Base-by-base conservation (phyloP, 1,284 basidiomycete species). In the Pterula multifida region DNA sequence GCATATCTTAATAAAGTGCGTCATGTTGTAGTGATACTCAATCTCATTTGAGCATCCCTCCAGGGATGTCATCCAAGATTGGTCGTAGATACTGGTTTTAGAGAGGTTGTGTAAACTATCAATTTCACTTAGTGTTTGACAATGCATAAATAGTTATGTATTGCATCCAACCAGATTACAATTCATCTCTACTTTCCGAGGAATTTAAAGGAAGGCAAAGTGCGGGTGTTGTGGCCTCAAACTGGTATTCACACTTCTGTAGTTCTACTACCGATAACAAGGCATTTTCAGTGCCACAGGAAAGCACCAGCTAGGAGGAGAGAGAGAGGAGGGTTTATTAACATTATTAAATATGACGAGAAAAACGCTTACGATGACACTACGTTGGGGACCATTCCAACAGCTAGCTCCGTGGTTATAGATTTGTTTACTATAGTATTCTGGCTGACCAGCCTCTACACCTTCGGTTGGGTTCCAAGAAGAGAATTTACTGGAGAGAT, bases 221-320 rank as follows among this genome's bases (percentile, higher is more conserved):
- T 0, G 94, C 94, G 3, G 95, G 96, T 0, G 84, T 82, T 24
- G 87, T 90, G 11, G 81, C 90, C 48, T 82, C 88, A 63, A 96
- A 81, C 60, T 84, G 79, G 63, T 98, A 98, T 66, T 95, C 91
- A 70, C 95, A 98, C 70, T 98, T 98, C 67, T 99, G 94, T 3
- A 90, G 75, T 69, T 99, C 95, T 47, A 79, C 76, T 2, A 98
- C 81, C 1, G 83, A 78, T 12, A 84, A 65, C n/a, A 99, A 65
- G 3, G 73, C 77, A 59, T 98, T 98, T 59, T 91, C 85, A 2
- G 76, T 83, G 1, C 91, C 95, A 60, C 95, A 99, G 2, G 78
- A 71, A 49, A 96, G 65, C 49, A 89, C 70, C 22, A 98, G 75
- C 85, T 92, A 42, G n/a, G 17, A 17, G 39, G 22, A 44, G 1